Evolutionary conservation across 2,329 filamentous ascomycete genomes (phyloP), one percentile per base, ranked within the genome.

Genomic region (Domatiomyces globalis): DNA sequence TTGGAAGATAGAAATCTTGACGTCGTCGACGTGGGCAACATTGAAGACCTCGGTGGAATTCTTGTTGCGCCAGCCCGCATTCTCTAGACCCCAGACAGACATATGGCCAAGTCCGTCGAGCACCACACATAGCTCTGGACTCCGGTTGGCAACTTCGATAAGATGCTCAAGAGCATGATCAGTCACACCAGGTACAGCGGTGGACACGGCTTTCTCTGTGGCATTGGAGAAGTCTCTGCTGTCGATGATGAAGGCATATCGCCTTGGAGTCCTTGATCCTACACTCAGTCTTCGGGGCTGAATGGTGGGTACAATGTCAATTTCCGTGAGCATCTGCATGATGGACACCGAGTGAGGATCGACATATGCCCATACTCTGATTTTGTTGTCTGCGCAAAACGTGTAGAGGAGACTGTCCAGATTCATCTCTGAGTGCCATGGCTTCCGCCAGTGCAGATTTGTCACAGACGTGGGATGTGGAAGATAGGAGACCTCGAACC

Each of bases 61-160:
- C 58, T 78, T 79, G 29, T 75, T 72, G 62, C 83, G 87, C 60
- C 79, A 81, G 36, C 84, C 83, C 18, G 94, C 78, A 62, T 90
- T 89, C 65, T 96, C 89, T 51, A 98, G 70, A 0, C 87, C 90
- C 86, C 90, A 95, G 0, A 87, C 87, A 43, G 86, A 88, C 84
- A 96, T 87, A 58, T 83, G 81, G 1, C 90, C 90, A 46, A 76
- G 73, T n/a, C 83, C 81, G 66, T 96, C 87, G 46, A 95, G 73
- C 7, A 90, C 81, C 20, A 96, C 75, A 58, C 88, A 92, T 2
- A 98, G 79, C 64, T 98, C 92, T 0, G 89, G 87, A 51, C 78
- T 85, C 49, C 83, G 83, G 55, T 90, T 92, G 8, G 87, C 87
- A 59, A 95, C 77, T 58, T 88, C 84, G 44, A 94, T 84, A 4